These are phyloP conservation scores for Lepidium africanum DNA, from an alignment of 345 rosid genomes.

Conservation along the genomic window DNA sequence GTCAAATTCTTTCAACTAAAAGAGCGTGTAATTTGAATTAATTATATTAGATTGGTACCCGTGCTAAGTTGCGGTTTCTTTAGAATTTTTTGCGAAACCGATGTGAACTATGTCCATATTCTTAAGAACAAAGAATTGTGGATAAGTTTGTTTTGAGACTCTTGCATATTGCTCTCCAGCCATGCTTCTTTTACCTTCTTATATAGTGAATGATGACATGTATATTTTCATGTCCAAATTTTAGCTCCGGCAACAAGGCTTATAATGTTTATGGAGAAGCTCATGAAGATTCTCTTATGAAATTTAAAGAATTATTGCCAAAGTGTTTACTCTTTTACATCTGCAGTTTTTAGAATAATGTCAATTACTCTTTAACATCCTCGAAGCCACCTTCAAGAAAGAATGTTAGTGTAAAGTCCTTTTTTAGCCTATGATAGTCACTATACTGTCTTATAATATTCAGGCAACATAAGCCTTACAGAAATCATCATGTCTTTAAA, in stretches of 20 bases:
- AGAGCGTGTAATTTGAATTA: too few species aligned
- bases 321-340: too few species aligned
- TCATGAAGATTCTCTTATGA: not conserved
- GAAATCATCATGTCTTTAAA: not conserved
- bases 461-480: conserved; percentile 2
- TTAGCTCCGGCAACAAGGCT: not conserved
- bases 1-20: too few species aligned
- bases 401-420: too few species aligned
- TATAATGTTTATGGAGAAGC: not conserved
- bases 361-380: conserved; percentile 34
- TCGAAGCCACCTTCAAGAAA: conserved; percentile 38
- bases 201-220: not conserved
- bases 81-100: too few species aligned
- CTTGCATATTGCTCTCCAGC: too few species aligned
- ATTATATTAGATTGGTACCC: too few species aligned
- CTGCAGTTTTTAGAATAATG: not conserved
- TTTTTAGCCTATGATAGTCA: too few species aligned
- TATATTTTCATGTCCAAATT: not conserved
- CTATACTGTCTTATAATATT: not conserved
- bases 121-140: too few species aligned
- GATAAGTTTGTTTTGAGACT: too few species aligned
- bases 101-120: too few species aligned
- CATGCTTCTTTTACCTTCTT: not conserved
- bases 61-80: too few species aligned
- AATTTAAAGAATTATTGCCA: not conserved